A percentile compares a stretch with the other conserved stretches of the same genome.
Conservation (phyloP, 345 rosid species). For the Eucalyptus cloeziana region DNA sequence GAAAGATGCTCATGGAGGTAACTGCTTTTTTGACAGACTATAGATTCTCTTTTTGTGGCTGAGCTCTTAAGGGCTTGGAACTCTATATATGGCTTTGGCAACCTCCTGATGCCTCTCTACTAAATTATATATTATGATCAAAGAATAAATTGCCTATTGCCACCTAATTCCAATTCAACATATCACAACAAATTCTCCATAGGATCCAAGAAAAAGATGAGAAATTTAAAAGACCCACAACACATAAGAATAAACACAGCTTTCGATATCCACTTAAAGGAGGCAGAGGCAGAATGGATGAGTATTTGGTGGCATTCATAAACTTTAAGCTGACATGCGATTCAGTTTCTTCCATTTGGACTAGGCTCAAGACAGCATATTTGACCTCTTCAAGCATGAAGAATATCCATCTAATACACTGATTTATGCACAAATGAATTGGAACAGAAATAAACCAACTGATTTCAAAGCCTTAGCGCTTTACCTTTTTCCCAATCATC, state of each 20-base stretch:
- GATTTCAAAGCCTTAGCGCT: not conserved
- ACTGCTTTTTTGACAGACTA: not conserved
- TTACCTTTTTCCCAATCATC: constrained; percentile 94
- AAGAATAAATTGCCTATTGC: not conserved
- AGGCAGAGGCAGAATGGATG: not conserved
- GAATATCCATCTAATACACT: not conserved
- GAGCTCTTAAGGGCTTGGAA: not conserved
- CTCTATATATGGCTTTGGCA: not conserved
- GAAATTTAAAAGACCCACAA: not conserved
- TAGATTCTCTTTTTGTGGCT: not conserved
- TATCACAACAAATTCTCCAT: not conserved
- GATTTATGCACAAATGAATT: not conserved
- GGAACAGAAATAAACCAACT: not conserved
- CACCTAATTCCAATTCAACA: not conserved
- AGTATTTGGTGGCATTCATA: not conserved
- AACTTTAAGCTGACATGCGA: not conserved
- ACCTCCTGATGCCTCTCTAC: not conserved
- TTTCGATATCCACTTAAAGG: not conserved
- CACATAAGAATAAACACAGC: not conserved
- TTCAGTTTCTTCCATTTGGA: not conserved
- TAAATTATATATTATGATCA: not conserved
- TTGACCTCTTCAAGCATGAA: not conserved
- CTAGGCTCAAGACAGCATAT: not conserved
- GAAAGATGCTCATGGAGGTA: not conserved
- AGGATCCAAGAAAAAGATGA: not conserved